Percentiles rank a stretch among this genome's conserved stretches.
phyloP scores from a whole-genome alignment of 805 yeast species.

The Yarrowia deformans region DNA sequence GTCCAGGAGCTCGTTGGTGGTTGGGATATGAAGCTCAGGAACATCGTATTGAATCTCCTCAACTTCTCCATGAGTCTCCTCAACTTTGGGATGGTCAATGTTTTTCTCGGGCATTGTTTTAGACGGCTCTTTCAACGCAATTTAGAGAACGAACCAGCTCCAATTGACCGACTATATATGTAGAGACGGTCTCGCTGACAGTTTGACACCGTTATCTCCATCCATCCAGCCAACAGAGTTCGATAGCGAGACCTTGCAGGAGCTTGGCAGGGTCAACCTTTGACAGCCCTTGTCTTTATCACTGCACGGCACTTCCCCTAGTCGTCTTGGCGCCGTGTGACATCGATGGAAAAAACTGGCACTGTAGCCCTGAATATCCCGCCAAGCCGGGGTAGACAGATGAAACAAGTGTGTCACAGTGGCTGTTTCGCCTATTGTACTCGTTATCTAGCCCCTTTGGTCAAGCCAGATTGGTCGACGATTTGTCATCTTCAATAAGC shows the following conservation, averaged over 20 bases:
- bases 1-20: slow-evolving; percentile 17
- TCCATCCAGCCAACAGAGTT: slow-evolving; percentile 4
- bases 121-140: not conserved
- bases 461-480: too few species aligned
- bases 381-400: too few species aligned
- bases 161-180: not conserved
- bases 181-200: not conserved
- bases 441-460: too few species aligned
- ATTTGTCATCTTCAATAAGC: too few species aligned
- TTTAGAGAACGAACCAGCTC: not conserved
- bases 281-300: slow-evolving; percentile 20
- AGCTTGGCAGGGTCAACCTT: slow-evolving; percentile 34
- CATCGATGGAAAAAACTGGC: not conserved
- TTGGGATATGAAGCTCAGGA: slow-evolving; percentile 1
- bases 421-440: too few species aligned
- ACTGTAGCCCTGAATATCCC: too few species aligned
- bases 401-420: too few species aligned
- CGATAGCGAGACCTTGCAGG: slow-evolving; percentile 3
- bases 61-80: slow-evolving; percentile 6
- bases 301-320: slow-evolving; percentile 19
- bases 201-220: slow-evolving; percentile 12
- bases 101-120: not conserved
- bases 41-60: not conserved
- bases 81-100: not conserved
- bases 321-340: slow-evolving; percentile 8